Percentiles rank a stretch among this genome's conserved stretches.
These are phyloP conservation scores for Acanthamoeba castellanii DNA, from an alignment of 208 protist genomes.

Conservation along the genomic window DNA sequence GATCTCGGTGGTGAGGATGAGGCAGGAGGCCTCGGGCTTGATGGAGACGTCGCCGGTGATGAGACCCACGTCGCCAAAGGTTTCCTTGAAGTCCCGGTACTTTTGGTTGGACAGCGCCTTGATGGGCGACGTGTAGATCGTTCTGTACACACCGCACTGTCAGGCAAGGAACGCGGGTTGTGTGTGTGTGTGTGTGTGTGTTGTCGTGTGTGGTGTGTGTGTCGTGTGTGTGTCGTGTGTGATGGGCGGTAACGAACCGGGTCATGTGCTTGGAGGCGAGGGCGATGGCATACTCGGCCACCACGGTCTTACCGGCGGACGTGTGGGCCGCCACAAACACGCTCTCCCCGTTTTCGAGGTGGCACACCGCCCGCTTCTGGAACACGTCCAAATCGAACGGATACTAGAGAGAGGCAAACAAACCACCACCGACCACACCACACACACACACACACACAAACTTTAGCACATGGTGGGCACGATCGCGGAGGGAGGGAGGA, in stretches of 20 bases:
- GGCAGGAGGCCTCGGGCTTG: slow-evolving; percentile 90
- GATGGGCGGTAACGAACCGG: slow-evolving; percentile 9
- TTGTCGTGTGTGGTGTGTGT: too few relatives aligned
- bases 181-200: not conserved
- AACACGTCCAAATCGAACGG: slow-evolving; percentile 94
- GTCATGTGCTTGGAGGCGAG: slow-evolving; percentile 86
- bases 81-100: slow-evolving; percentile 91
- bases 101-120: slow-evolving; percentile 97
- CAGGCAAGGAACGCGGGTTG: too few relatives aligned
- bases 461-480: not conserved
- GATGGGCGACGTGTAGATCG: slow-evolving; percentile 97
- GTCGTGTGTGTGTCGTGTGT: not conserved
- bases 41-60: slow-evolving; percentile 96
- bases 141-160: slow-evolving; percentile 68
- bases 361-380: slow-evolving; percentile 91
- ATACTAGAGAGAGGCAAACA: slow-evolving; percentile 80
- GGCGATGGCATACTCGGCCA: slow-evolving; percentile 96
- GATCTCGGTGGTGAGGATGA: slow-evolving; percentile 97
- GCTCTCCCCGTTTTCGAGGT: slow-evolving; percentile 87
- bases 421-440: not conserved
- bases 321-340: slow-evolving; percentile 95
- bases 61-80: slow-evolving; percentile 94
- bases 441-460: slow-evolving; percentile 25
- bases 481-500: too few relatives aligned
- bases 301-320: slow-evolving; percentile 92